Evolutionary conservation across 805 yeast genomes (phyloP).

Genomic region (Phaffomyces antillensis): DNA sequence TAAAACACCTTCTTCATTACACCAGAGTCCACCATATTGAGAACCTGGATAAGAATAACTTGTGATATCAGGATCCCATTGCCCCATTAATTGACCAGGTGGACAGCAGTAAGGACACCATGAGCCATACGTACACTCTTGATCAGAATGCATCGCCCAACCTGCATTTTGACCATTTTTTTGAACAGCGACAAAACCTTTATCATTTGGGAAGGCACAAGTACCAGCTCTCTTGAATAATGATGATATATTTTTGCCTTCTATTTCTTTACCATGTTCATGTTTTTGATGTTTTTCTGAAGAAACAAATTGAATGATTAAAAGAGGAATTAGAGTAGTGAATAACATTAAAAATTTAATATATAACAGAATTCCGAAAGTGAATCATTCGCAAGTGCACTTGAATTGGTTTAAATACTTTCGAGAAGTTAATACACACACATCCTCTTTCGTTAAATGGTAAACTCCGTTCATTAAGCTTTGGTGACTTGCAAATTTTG

Average conservation of each 20-base stretch:
- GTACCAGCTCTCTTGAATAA: conserved; percentile 30
- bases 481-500: too few relatives aligned
- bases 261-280: conserved; percentile 17
- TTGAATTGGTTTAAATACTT: too few relatives aligned
- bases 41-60: conserved; percentile 71
- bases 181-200: conserved; percentile 67
- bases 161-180: conserved; percentile 56
- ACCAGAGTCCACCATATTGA: conserved; percentile 75
- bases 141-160: conserved; percentile 82
- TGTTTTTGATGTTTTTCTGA: background rate
- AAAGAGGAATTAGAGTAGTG: background rate
- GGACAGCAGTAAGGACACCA: conserved; percentile 92
- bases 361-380: too few relatives aligned
- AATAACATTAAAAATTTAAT: too few relatives aligned
- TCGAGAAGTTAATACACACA: too few relatives aligned
- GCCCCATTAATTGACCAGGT: conserved; percentile 80
- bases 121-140: conserved; percentile 62
- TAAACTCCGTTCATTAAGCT: too few relatives aligned
- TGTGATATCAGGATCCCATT: conserved; percentile 80
- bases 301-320: background rate
- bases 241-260: conserved; percentile 20
- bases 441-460: too few relatives aligned
- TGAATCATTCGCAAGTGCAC: too few relatives aligned
- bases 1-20: conserved; percentile 63
- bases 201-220: conserved; percentile 62